phyloP scores from a whole-genome alignment of 805 yeast species.

The Lipomyces sp. region DNA sequence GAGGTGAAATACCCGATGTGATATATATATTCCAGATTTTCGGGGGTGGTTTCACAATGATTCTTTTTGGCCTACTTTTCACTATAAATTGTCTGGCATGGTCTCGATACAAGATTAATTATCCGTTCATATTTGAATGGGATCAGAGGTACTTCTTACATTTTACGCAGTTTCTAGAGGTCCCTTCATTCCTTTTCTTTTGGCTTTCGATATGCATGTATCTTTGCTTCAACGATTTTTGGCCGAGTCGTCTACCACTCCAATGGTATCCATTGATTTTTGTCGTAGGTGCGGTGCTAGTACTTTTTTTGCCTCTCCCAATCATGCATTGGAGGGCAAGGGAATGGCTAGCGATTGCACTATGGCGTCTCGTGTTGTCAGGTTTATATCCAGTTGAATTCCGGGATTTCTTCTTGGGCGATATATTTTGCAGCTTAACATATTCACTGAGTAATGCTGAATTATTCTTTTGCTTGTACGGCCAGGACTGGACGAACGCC shows the following conservation, averaged over 20 bases:
- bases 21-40: constrained; percentile 76
- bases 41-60: constrained; percentile 83
- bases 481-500: constrained; percentile 61
- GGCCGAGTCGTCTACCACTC: constrained; percentile 65
- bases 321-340: constrained; percentile 66
- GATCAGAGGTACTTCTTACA: constrained; percentile 69
- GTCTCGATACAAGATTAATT: constrained; percentile 77
- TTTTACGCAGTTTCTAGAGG: constrained; percentile 64
- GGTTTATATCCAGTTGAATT: constrained; percentile 96
- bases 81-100: constrained; percentile 74
- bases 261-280: constrained; percentile 81
- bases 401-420: constrained; percentile 91
- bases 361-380: constrained; percentile 73
- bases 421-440: constrained; percentile 83
- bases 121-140: constrained; percentile 89
- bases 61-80: constrained; percentile 65
- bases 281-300: constrained; percentile 56
- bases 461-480: constrained; percentile 82
- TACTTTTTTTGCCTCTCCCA: constrained; percentile 66
- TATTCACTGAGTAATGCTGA: constrained; percentile 86
- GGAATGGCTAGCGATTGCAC: constrained; percentile 73
- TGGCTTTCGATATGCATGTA: constrained; percentile 66
- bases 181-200: constrained; percentile 66
- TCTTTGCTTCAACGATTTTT: constrained; percentile 74
- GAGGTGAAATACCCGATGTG: constrained; percentile 58